Base-by-base conservation (phyloP, 116 monocot species). In the Dioscorea cayenensis region DNA sequence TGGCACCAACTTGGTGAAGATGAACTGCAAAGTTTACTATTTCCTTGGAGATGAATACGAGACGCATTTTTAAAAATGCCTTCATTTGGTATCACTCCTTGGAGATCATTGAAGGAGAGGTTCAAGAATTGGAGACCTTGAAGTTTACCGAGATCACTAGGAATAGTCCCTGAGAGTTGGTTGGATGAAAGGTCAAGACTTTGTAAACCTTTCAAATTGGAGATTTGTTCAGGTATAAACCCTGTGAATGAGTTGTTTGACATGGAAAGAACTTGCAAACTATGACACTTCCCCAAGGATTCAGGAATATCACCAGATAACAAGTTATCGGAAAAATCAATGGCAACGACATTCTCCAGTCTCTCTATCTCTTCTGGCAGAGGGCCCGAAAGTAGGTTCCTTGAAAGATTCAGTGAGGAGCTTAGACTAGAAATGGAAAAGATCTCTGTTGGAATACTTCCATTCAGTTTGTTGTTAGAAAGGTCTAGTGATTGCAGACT, bases 181-280 rank as follows among this genome's bases (percentile, higher is more conserved):
- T 79, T 79, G 14, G 32, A n/a, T 0, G 79, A 79, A 14, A 79
- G 61, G 68, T 79, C 73, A 5, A 79, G 74, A 29, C 27, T n/a
- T 12, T 68, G n/a, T 3, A 79, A 17, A 3, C 64, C 66, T 51
- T 58, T 71, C 9, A 80, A 51, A 14, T 71, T 66, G 18, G 65
- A 37, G 1, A 80, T 20, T 32, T 64, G 55, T 7, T 50, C 14
- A 3, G 81, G 81, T 43, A 81, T 77, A 17, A 50, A 3, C 2
- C 77, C 81, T 36, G 43, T 36, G 28, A 81, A 51, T 11, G 66
- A 76, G 72, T 81, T 81, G 4, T 27, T 38, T 5, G 60, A 66
- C 23, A 81, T 20, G 17, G 6, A 4, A 22, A 81, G 51, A 4
- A 7, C 28, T 63, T 52, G n/a, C 23, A 81, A 36, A 12, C 55